Base-by-base conservation (phyloP, 495 filamentous ascomycete species). In the Podospora comata region DNA sequence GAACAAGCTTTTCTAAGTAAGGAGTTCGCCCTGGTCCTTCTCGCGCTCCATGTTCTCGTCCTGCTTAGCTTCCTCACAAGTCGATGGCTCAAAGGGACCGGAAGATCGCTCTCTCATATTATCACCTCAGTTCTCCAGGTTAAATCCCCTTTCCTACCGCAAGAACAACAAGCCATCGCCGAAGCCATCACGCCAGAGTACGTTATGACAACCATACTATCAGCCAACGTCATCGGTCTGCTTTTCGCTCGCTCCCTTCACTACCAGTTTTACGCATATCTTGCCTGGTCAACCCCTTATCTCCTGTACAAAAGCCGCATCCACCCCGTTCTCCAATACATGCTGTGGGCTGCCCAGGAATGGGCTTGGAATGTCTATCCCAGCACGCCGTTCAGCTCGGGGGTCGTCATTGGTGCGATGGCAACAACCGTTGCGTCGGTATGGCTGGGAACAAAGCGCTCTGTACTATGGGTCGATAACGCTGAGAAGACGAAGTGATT, bases 281-380 rank as follows among this genome's bases (percentile, higher is more conserved):
- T 97, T 57, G 90, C 92, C 59, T 97, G 93, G 93, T 87, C 91
- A 15, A 93, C 93, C 6, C 95, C 95, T 0, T 97, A 92, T 76
- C 85, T 99, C 23, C 85, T 97, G 60, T 98, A 94, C 93, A 87
- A 87, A 66, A 87, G 88, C 66, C 89, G 90, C 4, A 71, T 91
- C 67, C 90, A 93, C 72, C 92, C 93, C 5, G 68, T 91, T 11
- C 72, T 92, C 55, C 87, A 92, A 71, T 91, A 88, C 74, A 77
- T 74, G 3, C 71, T 93, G 1, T 99, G 94, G 94, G 89, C 83
- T 7, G 83, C 86, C 59, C 95, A 99, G 77, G 95, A 99, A 73
- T 94, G 91, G 92, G 93, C 92, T 11, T 99, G 95, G 95, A 97
- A 97, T 74, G 87, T 92, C 2, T 99, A 89, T 78, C 95, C 95